These are phyloP conservation scores for Antitrichia curtipendula DNA, from an alignment of 225 moss, liverwort and hornwort genomes.

Conservation along the genomic window DNA sequence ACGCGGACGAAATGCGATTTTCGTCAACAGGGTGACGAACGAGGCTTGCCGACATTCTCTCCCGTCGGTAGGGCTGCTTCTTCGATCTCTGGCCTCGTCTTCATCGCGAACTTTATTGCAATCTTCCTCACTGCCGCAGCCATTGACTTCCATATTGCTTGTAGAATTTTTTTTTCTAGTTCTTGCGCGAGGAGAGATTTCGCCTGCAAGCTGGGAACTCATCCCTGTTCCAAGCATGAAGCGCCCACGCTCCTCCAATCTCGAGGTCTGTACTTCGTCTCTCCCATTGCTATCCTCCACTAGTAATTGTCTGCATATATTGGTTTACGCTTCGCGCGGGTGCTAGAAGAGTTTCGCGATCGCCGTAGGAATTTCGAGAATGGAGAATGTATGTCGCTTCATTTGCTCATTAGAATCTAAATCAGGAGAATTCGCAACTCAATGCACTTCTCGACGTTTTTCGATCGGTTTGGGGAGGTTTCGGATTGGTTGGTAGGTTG, in stretches of 20 bases:
- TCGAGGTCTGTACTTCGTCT: not conserved
- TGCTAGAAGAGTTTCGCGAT: not conserved
- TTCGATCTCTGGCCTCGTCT: not conserved
- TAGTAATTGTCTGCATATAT: not conserved
- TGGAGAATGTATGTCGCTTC: not conserved
- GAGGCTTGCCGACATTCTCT: not conserved
- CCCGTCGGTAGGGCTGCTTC: not conserved
- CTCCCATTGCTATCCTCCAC: not conserved
- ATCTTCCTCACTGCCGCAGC: not conserved
- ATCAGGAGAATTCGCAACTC: not conserved
- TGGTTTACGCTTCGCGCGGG: not conserved
- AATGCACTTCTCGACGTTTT: not conserved
- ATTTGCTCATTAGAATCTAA: not conserved
- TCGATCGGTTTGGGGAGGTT: not conserved
- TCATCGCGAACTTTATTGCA: not conserved
- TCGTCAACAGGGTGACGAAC: not conserved
- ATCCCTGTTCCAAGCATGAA: not conserved
- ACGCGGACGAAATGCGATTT: not conserved
- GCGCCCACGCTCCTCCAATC: not conserved
- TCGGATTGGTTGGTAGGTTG: not conserved
- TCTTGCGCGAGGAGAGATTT: not conserved
- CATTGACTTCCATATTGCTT: not conserved
- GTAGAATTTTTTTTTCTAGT: not conserved
- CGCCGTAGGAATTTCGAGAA: not conserved
- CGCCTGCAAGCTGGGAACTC: not conserved